A percentile compares a stretch with the other conserved stretches of the same genome.
These are phyloP conservation scores for Xylariaceae sp. DNA, from an alignment of 2,329 filamentous ascomycete genomes.

Conservation along the genomic window DNA sequence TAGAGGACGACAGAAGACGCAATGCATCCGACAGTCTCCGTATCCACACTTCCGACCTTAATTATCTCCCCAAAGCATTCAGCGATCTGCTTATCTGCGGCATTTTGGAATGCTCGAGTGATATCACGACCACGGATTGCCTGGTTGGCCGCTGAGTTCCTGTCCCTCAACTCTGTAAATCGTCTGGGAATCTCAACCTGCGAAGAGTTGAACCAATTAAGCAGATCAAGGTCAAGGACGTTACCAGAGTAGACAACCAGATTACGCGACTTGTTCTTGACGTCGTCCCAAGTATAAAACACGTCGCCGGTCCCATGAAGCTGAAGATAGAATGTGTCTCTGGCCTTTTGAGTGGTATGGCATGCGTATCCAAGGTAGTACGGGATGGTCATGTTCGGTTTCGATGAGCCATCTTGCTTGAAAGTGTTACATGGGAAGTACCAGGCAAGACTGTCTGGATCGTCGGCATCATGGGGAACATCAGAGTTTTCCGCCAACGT, in stretches of 20 bases:
- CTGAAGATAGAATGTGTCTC: constrained; percentile 73
- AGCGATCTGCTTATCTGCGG: constrained; percentile 77
- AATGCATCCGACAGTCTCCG: constrained; percentile 94
- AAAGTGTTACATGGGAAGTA: constrained; percentile 93
- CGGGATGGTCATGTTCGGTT: constrained; percentile 71
- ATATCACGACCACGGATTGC: constrained; percentile 82
- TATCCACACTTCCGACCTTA: constrained; percentile 94
- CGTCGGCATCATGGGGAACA: constrained; percentile 73
- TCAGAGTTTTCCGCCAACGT: constrained; percentile 70
- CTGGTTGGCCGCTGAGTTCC: constrained; percentile 58
- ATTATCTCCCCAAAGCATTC: constrained; percentile 91
- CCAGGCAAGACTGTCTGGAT: constrained; percentile 75
- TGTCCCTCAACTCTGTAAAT: constrained; percentile 79
- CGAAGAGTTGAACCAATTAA: constrained; percentile 85
- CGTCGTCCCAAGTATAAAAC: constrained; percentile 94
- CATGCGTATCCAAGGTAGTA: constrained; percentile 87
- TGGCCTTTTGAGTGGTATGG: constrained; percentile 72
- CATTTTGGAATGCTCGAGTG: constrained; percentile 82
- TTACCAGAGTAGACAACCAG: constrained; percentile 92
- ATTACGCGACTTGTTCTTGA: constrained; percentile 86
- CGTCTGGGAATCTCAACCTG: constrained; percentile 75
- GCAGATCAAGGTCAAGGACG: constrained; percentile 85
- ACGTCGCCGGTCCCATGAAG: constrained; percentile 78
- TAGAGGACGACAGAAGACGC: constrained; percentile 97
- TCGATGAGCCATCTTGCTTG: constrained; percentile 88